Evolutionary conservation across 2,329 filamentous ascomycete species (phyloP).

Genomic region (Ilyonectria robusta): DNA sequence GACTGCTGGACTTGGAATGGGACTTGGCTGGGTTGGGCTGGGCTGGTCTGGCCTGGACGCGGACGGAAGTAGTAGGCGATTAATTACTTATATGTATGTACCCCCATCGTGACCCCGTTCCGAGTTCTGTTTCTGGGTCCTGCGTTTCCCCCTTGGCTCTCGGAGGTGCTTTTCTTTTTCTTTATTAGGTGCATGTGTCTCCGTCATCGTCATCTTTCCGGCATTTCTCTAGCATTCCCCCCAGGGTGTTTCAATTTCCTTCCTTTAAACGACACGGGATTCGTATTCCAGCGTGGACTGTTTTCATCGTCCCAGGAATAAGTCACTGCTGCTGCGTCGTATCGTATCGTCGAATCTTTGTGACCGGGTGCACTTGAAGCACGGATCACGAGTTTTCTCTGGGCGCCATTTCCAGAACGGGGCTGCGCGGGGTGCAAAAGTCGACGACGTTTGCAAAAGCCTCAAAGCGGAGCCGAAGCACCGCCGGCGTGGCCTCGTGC

Average conservation of each 20-base stretch:
- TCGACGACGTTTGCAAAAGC: conserved; percentile 26
- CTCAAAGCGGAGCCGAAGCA: conserved; percentile 29
- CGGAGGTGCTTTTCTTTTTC: conserved; percentile 6
- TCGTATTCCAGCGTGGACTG: background rate
- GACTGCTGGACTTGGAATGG: conserved; percentile 17
- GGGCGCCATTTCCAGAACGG: conserved; percentile 1
- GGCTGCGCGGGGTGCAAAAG: conserved; percentile 20
- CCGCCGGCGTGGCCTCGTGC: background rate
- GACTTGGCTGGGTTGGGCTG: conserved; percentile 9
- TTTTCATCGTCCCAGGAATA: background rate
- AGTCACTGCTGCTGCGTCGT: background rate
- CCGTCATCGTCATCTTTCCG: conserved; percentile 1
- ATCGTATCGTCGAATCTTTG: background rate
- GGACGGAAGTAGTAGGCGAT: conserved; percentile 10
- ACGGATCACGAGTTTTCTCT: conserved; percentile 25
- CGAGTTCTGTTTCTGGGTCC: conserved; percentile 16
- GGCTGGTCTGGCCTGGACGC: background rate
- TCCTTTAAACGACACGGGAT: background rate
- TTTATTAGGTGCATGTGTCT: background rate
- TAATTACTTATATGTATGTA: conserved; percentile 27
- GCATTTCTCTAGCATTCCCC: background rate
- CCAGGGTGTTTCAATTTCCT: too few relatives aligned
- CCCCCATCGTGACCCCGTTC: conserved; percentile 29
- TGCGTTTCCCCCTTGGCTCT: conserved; percentile 12
- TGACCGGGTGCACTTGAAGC: conserved; percentile 1